A percentile compares a stretch with the other conserved stretches of the same genome.
phyloP scores from a whole-genome alignment of 1,284 basidiomycete genomes.

The Athelia sp. region DNA sequence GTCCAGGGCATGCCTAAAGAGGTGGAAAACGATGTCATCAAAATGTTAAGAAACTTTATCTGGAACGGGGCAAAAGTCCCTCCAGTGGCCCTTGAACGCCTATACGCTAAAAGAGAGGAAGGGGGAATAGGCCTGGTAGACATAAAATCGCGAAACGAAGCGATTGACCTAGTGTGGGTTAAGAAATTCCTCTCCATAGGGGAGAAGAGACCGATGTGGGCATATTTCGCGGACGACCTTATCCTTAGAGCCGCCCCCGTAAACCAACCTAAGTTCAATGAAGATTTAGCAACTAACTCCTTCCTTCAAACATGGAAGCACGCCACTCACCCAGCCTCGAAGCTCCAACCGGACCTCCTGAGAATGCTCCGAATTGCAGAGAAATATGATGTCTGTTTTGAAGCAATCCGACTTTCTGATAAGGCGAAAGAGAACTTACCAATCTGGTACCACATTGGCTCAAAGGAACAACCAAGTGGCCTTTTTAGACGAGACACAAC shows the following conservation, averaged over 20 bases:
- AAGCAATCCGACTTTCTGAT: neutral
- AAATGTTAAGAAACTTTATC: slow-evolving; percentile 2
- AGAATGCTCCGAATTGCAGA: neutral
- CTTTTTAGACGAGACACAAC: neutral
- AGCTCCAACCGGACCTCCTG: neutral
- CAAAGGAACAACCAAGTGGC: neutral
- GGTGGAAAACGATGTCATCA: slow-evolving; percentile 1
- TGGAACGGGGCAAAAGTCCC: neutral
- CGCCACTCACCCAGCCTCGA: neutral
- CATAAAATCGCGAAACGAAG: neutral
- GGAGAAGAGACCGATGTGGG: neutral
- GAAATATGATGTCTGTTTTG: neutral
- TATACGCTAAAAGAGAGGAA: neutral
- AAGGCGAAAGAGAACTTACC: neutral
- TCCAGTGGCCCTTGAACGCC: neutral
- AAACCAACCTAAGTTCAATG: too few species aligned
- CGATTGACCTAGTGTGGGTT: neutral
- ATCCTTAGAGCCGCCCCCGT: neutral
- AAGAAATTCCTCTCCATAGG: neutral
- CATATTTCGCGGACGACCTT: neutral
- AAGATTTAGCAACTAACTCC: too few species aligned
- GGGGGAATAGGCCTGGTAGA: neutral
- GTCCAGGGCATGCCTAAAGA: slow-evolving; percentile 16
- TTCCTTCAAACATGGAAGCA: neutral
- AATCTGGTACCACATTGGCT: slow-evolving; percentile 1